These are phyloP conservation scores for Aspergillus novoparasiticus DNA, from an alignment of 2,329 filamentous ascomycete species.

Conservation along the genomic window DNA sequence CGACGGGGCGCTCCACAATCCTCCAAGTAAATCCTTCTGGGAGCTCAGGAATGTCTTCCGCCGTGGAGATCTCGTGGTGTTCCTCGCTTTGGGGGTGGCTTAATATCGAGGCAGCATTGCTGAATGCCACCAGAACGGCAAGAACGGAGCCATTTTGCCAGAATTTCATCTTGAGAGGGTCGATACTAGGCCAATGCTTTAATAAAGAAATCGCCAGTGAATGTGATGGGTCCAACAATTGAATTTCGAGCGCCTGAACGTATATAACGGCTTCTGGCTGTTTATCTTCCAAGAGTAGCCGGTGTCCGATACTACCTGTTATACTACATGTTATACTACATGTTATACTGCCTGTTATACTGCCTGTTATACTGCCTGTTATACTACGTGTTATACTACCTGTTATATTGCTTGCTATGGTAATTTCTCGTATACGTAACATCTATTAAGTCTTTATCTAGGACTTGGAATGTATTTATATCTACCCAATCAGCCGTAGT, in stretches of 20 bases:
- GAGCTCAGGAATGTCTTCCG: neutral
- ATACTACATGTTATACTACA: too few relatives aligned
- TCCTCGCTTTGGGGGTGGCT: neutral
- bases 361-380: neutral
- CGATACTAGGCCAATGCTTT: too few relatives aligned
- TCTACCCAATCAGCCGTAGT: neutral
- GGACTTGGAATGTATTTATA: neutral
- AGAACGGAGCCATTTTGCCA: too few relatives aligned
- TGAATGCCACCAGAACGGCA: neutral
- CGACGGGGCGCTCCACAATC: neutral
- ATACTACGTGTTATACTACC: neutral
- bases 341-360: neutral
- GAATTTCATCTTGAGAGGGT: too few relatives aligned
- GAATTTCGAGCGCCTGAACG: too few relatives aligned
- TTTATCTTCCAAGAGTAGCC: too few relatives aligned
- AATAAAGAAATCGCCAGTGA: too few relatives aligned
- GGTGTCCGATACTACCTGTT: too few relatives aligned
- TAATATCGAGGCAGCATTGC: neutral
- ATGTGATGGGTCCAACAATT: too few relatives aligned
- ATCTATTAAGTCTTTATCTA: too few relatives aligned
- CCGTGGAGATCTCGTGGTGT: neutral
- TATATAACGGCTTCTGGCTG: too few relatives aligned
- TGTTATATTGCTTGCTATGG: neutral
- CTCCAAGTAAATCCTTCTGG: neutral
- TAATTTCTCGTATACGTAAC: neutral